Evolutionary conservation across 345 rosid genomes (phyloP).

Genomic region (Camelina laxa): DNA sequence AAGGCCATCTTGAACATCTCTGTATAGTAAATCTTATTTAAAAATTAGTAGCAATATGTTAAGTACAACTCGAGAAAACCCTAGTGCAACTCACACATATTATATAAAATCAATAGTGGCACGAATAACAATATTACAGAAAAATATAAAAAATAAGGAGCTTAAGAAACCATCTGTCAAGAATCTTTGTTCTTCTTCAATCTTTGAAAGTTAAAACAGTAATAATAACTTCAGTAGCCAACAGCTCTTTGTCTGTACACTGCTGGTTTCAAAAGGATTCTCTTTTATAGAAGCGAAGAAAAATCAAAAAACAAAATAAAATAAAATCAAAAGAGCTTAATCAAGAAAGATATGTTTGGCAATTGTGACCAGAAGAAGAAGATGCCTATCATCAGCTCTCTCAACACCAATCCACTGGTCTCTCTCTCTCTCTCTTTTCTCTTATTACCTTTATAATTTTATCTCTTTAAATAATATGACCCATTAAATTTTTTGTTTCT

Average conservation of each 20-base stretch:
- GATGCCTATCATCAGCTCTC: slow-evolving; percentile 64
- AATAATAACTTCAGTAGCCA: slow-evolving; percentile 60
- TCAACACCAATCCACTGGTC: slow-evolving; percentile 69
- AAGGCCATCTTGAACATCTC: slow-evolving; percentile 28
- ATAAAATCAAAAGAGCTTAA: slow-evolving; percentile 32
- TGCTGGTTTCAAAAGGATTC: slow-evolving; percentile 69
- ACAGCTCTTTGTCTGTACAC: slow-evolving; percentile 74
- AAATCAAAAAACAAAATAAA: slow-evolving; percentile 5
- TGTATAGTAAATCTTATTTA: slow-evolving; percentile 28
- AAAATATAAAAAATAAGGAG: slow-evolving; percentile 22
- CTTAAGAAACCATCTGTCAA: slow-evolving; percentile 38
- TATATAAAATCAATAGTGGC: slow-evolving; percentile 37
- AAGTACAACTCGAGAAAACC: slow-evolving; percentile 20
- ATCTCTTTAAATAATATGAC: slow-evolving; percentile 62
- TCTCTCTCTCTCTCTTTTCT: slow-evolving; percentile 42
- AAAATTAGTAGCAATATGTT: slow-evolving; percentile 18
- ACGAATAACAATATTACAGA: slow-evolving; percentile 34
- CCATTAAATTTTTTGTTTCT: slow-evolving; percentile 54
- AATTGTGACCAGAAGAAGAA: slow-evolving; percentile 57
- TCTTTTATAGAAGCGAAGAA: slow-evolving; percentile 41
- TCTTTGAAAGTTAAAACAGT: slow-evolving; percentile 41
- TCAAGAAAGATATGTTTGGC: slow-evolving; percentile 57
- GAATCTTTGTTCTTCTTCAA: slow-evolving; percentile 43
- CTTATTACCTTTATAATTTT: neutral
- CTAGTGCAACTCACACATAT: neutral